phyloP scores from a whole-genome alignment of 2,329 filamentous ascomycete genomes.

The Tolypocladium ovalisporum region DNA sequence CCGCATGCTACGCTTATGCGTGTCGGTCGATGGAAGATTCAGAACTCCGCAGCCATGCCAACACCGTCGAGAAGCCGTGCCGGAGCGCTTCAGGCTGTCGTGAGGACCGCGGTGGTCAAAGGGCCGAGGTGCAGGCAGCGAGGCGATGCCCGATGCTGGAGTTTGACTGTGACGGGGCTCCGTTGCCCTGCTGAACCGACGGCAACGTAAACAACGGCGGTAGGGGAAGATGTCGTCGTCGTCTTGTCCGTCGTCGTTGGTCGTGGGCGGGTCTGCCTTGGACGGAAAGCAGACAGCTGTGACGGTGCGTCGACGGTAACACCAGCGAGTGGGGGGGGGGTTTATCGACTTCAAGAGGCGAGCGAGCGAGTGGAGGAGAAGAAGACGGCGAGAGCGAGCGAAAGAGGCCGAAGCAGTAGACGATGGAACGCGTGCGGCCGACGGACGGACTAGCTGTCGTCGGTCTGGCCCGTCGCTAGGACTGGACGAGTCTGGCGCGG shows the following conservation, averaged over 20 bases:
- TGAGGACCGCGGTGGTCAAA: background rate
- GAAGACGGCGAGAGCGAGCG: background rate
- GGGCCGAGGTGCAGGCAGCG: background rate
- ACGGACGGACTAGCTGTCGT: background rate
- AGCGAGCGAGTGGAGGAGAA: background rate
- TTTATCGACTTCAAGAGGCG: background rate
- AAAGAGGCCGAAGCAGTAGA: background rate
- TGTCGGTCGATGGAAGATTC: background rate
- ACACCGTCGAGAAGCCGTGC: background rate
- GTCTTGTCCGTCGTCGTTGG: background rate
- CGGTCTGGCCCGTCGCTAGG: background rate
- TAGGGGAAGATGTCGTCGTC: background rate
- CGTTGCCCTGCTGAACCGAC: background rate
- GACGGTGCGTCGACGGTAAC: background rate
- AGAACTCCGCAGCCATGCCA: background rate
- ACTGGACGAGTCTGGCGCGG: background rate
- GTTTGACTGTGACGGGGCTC: background rate
- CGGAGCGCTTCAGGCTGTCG: background rate
- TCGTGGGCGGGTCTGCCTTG: background rate
- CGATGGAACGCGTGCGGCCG: background rate
- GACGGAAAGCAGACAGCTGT: background rate
- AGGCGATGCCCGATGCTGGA: background rate
- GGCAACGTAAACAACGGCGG: background rate
- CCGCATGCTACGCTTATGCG: background rate
- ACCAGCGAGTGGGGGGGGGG: background rate